These are phyloP conservation scores for Aspergillus udagawae DNA, from an alignment of 2,329 filamentous ascomycete genomes.

Conservation along the genomic window DNA sequence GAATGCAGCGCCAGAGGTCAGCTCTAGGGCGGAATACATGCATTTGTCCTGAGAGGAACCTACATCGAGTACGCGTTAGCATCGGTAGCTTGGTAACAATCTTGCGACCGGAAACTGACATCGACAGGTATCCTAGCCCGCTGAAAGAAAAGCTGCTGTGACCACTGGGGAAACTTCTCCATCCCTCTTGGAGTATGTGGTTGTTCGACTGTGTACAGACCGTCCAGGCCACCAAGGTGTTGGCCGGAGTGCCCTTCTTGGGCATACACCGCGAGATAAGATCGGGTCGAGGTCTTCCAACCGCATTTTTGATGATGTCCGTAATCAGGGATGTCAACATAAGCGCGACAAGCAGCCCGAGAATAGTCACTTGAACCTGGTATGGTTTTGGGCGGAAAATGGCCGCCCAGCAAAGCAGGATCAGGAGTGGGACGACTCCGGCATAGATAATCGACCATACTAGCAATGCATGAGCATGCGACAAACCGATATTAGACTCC, in stretches of 20 bases:
- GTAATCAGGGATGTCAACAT: conserved; percentile 78
- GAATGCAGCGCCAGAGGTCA: conserved; percentile 52
- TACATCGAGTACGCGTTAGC: conserved; percentile 12
- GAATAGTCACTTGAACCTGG: conserved; percentile 79
- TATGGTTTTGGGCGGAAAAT: conserved; percentile 61
- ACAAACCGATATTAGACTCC: neutral
- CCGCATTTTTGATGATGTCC: conserved; percentile 84
- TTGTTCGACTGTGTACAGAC: conserved; percentile 49
- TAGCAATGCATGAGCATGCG: conserved; percentile 10
- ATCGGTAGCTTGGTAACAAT: neutral
- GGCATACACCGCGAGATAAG: conserved; percentile 85
- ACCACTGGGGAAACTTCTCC: conserved; percentile 62
- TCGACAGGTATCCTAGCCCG: conserved; percentile 56
- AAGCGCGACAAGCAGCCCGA: conserved; percentile 74
- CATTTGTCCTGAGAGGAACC: conserved; percentile 52
- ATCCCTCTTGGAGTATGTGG: conserved; percentile 60
- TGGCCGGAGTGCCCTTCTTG: conserved; percentile 50
- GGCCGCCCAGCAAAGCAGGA: conserved; percentile 64
- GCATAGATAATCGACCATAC: conserved; percentile 76
- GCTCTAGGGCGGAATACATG: conserved; percentile 56
- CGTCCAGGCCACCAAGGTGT: conserved; percentile 48
- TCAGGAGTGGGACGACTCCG: conserved; percentile 63
- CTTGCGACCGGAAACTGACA: conserved; percentile 28
- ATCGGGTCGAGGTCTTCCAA: conserved; percentile 80
- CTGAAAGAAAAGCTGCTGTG: conserved; percentile 60